Evolutionary conservation across 179 eudicot genomes (phyloP).

Genomic region (Gypsophila paniculata): DNA sequence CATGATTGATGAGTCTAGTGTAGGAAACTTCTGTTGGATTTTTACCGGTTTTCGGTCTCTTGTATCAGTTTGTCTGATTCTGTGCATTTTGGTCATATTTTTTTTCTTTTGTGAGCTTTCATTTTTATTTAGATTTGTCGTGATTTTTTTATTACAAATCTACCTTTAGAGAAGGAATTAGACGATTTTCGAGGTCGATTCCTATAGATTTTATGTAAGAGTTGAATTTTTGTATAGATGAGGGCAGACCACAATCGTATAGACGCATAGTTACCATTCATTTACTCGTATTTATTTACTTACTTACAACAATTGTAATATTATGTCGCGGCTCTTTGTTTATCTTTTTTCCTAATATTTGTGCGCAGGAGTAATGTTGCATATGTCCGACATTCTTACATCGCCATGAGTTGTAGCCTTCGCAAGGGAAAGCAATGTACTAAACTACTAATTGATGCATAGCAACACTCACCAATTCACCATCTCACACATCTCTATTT

Average conservation of each 20-base stretch:
- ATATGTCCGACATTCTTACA: no score
- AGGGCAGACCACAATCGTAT: slow-evolving; percentile 22
- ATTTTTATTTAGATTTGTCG: slow-evolving; percentile 31
- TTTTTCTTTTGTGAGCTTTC: slow-evolving; percentile 53
- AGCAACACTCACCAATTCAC: no score
- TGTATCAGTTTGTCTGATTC: slow-evolving; percentile 29
- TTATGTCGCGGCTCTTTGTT: not conserved
- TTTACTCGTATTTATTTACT: no score
- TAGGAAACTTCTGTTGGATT: slow-evolving; percentile 23
- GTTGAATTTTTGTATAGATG: slow-evolving; percentile 39
- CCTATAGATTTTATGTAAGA: slow-evolving; percentile 34
- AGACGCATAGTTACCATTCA: not conserved
- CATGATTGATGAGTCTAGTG: slow-evolving; percentile 23
- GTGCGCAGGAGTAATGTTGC: no score
- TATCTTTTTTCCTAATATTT: not conserved
- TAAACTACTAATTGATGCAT: no score
- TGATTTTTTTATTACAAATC: not conserved
- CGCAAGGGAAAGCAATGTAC: no score
- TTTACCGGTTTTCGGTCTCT: slow-evolving; percentile 20
- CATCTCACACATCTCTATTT: no score
- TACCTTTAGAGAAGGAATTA: slow-evolving; percentile 23
- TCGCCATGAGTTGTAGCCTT: no score
- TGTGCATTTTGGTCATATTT: slow-evolving; percentile 35
- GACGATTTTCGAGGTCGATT: slow-evolving; percentile 32
- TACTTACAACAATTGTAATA: not conserved